Percentiles rank a stretch among this genome's conserved stretches.
Conservation (phyloP, 345 rosid species). For the Camelina hispida region DNA sequence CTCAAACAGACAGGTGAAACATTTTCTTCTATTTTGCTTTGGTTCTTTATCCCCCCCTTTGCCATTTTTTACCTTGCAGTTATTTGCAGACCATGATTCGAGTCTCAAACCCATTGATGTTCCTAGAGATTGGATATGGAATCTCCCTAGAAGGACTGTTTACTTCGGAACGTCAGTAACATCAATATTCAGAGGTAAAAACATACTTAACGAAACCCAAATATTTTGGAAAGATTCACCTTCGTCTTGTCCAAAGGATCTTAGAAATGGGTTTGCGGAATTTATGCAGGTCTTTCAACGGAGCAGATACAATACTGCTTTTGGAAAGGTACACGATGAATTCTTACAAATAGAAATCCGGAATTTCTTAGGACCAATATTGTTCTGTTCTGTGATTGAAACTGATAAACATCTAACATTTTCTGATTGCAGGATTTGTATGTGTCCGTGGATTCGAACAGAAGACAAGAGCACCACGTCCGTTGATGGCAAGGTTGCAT, state of each 20-base stretch:
- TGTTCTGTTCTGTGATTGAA: conserved; percentile 11
- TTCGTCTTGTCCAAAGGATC: conserved; percentile 26
- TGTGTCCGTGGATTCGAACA: conserved; percentile 92
- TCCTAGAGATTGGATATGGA: conserved; percentile 81
- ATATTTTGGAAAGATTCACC: neutral
- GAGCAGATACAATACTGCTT: conserved; percentile 81
- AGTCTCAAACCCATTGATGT: conserved; percentile 79
- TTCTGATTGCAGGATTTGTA: conserved; percentile 65
- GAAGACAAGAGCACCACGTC: conserved; percentile 78
- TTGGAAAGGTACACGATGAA: conserved; percentile 73
- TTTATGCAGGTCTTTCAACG: conserved; percentile 69
- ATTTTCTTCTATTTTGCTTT: neutral
- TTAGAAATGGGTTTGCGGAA: conserved; percentile 35
- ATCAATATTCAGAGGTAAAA: conserved; percentile 82
- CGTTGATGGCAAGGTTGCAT: conserved; percentile 79
- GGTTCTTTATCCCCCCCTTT: conserved; percentile 6
- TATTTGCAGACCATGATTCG: conserved; percentile 85
- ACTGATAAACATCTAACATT: conserved; percentile 5
- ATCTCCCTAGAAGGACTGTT: conserved; percentile 73
- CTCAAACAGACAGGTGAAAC: conserved; percentile 15
- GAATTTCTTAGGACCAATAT: conserved; percentile 3
- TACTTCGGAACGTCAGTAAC: conserved; percentile 93
- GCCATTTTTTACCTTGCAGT: conserved; percentile 53
- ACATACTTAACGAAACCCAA: neutral
- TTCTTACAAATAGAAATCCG: conserved; percentile 13